Conservation (phyloP, 192 early-diverging fungal species). For the Backusella mclennaniae region DNA sequence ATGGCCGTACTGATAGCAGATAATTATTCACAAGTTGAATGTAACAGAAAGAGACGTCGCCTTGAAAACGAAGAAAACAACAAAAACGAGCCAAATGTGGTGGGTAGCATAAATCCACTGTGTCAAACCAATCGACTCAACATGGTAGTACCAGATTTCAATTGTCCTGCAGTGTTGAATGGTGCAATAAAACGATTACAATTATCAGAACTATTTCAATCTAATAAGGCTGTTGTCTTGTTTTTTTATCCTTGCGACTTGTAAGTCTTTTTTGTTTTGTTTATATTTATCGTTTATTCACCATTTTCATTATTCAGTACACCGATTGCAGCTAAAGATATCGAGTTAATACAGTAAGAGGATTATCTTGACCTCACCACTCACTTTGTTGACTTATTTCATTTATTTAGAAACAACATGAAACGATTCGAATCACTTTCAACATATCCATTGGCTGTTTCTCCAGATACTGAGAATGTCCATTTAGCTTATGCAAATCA, state of each 20-base stretch:
- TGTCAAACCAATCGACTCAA: not conserved
- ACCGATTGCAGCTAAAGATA: slow-evolving; percentile 10
- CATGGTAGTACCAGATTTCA: slow-evolving; percentile 19
- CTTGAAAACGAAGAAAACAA: not conserved
- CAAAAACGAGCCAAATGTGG: not conserved
- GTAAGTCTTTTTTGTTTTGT: not conserved
- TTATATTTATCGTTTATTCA: not conserved
- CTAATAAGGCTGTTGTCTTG: slow-evolving; percentile 14
- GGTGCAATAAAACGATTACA: slow-evolving; percentile 3
- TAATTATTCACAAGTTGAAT: not conserved
- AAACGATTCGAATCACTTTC: not conserved
- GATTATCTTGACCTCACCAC: no score
- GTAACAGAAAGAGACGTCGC: slow-evolving; percentile 8
- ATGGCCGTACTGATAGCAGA: not conserved
- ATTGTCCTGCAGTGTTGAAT: slow-evolving; percentile 11
- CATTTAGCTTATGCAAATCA: slow-evolving; percentile 20
- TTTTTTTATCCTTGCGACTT: slow-evolving; percentile 26
- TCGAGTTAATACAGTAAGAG: slow-evolving; percentile 9
- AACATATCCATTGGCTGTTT: slow-evolving; percentile 14
- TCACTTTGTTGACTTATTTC: no score
- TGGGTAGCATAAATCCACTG: slow-evolving; percentile 3
- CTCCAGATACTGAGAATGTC: slow-evolving; percentile 17
- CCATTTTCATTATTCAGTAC: not conserved
- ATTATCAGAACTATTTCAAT: slow-evolving; percentile 4
- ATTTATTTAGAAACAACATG: not conserved